A percentile compares a stretch with the other conserved stretches of the same genome.
Evolutionary conservation across 2,329 filamentous ascomycete genomes (phyloP).

Genomic region (Fragosphaeria purpurea): DNA sequence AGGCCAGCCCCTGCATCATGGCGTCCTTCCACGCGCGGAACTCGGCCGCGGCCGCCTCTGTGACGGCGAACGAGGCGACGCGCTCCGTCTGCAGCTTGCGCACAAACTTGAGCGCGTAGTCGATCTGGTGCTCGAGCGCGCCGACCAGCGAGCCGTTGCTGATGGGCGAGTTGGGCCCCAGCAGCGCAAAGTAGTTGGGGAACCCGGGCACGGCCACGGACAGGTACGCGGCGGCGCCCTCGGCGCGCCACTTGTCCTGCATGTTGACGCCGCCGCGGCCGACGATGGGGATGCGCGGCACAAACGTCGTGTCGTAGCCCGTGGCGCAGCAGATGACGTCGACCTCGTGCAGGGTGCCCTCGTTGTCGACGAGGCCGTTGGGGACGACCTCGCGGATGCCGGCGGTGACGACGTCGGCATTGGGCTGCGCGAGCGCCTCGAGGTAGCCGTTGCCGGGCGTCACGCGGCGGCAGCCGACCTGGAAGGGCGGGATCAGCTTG

Average conservation of each 20-base stretch:
- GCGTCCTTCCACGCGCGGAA: constrained; percentile 18
- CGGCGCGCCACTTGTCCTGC: constrained; percentile 12
- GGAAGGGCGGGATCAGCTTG: constrained; percentile 32
- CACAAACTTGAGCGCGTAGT: constrained; percentile 1
- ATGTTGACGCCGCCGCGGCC: constrained; percentile 6
- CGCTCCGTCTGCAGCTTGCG: constrained; percentile 4
- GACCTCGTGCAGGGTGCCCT: constrained; percentile 18
- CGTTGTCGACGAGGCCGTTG: constrained; percentile 19
- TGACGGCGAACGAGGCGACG: constrained; percentile 7
- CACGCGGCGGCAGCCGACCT: constrained; percentile 31
- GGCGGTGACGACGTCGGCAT: constrained; percentile 31
- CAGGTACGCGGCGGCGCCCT: constrained; percentile 6
- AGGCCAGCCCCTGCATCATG: constrained; percentile 21
- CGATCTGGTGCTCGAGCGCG: constrained; percentile 9
- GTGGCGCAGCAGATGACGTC: constrained; percentile 25
- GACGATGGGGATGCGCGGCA: constrained; percentile 20
- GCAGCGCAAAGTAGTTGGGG: constrained; percentile 9
- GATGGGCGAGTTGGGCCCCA: constrained; percentile 9
- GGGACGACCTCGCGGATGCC: constrained; percentile 26
- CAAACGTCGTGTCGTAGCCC: constrained; percentile 23
- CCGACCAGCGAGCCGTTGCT: constrained; percentile 6
- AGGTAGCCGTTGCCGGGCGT: constrained; percentile 32
- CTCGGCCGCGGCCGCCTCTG: constrained; percentile 12
- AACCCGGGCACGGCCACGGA: constrained; percentile 4
- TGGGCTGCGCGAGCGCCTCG: constrained; percentile 30